Evolutionary conservation across 2,329 filamentous ascomycete genomes (phyloP), one percentile per base, ranked within the genome.

Genomic region (Cercospora sesami): DNA sequence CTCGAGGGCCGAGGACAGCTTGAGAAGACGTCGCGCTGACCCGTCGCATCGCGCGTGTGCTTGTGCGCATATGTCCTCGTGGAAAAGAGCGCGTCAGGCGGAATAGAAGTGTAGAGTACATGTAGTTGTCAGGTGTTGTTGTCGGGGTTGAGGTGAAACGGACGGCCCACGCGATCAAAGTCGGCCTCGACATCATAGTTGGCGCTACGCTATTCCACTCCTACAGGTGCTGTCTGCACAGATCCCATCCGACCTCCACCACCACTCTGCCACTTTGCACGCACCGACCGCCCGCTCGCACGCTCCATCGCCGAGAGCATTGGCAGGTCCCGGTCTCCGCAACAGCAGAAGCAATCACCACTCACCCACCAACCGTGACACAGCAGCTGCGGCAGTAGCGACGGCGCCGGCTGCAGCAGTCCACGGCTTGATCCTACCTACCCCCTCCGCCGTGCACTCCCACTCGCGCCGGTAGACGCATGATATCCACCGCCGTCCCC

Each of bases 401-500:
- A 42, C 60, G 26, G 23, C 53, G 53, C 23, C 53, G 53, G 53
- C 28, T 26, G 16, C 53, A 55, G 26, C 53, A 68, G 51, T 63
- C 42, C 62, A 68, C 53, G 18, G 21, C 42, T 18, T 45, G 30
- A 16, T 21, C 58, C 30, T 31, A 23, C 10, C 33, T 30, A 16
- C 14, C 33, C 33, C 53, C 51, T 58, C 59, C 31, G 42, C 30
- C 61, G 26, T 39, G 60, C 70, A 42, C 36, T 63, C 8, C 58
- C 45, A 57, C 30, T 59, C 30, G 31, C 59, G 21, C 8, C 57
- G 16, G 48, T 55, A 60, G 30, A 71, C 69, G 68, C 69, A 72
- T 72, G 71, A 68, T 69, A 63, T 60, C 68, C 59, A 42, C 65
- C 62, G 33, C 33, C 62, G 30, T 28, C 62, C 26, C 18, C 18